Evolutionary conservation across 1,139 yeast genomes (phyloP).

Genomic region (Taphrina sp.): DNA sequence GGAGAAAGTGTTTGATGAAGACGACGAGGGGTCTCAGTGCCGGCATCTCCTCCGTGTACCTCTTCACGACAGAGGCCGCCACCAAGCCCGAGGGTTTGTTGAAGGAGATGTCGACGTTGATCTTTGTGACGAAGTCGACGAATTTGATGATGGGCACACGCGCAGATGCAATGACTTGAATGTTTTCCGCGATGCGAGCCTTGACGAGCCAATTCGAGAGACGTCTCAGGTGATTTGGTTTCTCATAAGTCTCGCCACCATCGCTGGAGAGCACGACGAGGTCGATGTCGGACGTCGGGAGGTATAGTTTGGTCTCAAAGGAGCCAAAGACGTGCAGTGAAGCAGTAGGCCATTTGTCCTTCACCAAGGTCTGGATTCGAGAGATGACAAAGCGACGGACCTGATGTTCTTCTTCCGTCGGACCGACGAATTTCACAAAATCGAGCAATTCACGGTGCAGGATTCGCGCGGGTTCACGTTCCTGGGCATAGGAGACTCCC

Average conservation of each 20-base stretch:
- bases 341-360: constrained; percentile 72
- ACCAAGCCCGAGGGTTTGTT: constrained; percentile 82
- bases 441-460: constrained; percentile 82
- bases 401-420: constrained; percentile 70
- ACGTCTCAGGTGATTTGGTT: constrained; percentile 66
- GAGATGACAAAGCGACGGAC: constrained; percentile 67
- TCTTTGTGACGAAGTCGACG: constrained; percentile 66
- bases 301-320: constrained; percentile 85
- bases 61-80: constrained; percentile 76
- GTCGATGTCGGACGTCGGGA: constrained; percentile 97
- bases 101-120: constrained; percentile 88
- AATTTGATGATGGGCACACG: constrained; percentile 95
- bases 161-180: constrained; percentile 87
- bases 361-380: constrained; percentile 58
- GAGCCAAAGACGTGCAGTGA: constrained; percentile 90
- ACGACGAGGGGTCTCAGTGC: constrained; percentile 83
- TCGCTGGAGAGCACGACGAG: constrained; percentile 63
- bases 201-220: constrained; percentile 68
- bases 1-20: constrained; percentile 79
- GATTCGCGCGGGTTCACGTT: constrained; percentile 46
- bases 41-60: constrained; percentile 72
- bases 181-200: constrained; percentile 62
- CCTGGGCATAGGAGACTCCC: constrained; percentile 36
- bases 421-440: constrained; percentile 83
- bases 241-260: constrained; percentile 58